Conservation (phyloP, 768 basidiomycete species). For the Leccinum sublutescens region DNA sequence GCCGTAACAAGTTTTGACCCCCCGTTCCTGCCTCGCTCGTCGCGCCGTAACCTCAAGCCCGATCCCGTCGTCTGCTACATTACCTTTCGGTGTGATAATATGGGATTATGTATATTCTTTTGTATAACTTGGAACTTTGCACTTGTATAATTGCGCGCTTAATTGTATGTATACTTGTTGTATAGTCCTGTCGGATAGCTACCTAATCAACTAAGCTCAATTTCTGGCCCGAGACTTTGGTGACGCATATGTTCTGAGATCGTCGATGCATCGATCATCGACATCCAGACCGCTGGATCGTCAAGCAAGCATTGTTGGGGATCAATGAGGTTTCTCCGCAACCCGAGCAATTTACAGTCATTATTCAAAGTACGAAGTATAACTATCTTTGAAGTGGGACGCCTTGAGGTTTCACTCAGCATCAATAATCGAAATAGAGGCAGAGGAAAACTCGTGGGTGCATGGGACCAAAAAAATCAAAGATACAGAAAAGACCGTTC, state of each 20-base stretch:
- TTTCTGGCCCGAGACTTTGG: background rate
- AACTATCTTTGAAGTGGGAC: background rate
- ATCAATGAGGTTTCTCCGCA: background rate
- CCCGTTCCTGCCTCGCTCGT: slow-evolving; percentile 7
- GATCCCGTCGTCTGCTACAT: slow-evolving; percentile 7
- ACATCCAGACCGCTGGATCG: background rate
- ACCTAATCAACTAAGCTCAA: background rate
- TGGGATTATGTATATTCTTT: slow-evolving; percentile 33
- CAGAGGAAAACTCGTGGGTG: background rate
- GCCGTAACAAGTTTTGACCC: background rate
- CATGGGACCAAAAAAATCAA: background rate
- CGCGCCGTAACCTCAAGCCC: slow-evolving; percentile 22
- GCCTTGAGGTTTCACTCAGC: background rate
- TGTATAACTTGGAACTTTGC: slow-evolving; percentile 22
- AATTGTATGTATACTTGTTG: slow-evolving; percentile 23
- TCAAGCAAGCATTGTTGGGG: background rate
- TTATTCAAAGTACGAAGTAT: background rate
- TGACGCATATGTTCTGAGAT: background rate
- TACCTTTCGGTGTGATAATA: slow-evolving; percentile 26
- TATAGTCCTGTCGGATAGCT: background rate
- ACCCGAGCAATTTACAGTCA: background rate
- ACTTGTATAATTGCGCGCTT: slow-evolving; percentile 22
- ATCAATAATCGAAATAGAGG: background rate
- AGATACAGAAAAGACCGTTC: slow-evolving; percentile 1
- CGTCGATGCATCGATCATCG: background rate